Conservation (phyloP, 345 rosid species). For the Abelmoschus esculentus region DNA sequence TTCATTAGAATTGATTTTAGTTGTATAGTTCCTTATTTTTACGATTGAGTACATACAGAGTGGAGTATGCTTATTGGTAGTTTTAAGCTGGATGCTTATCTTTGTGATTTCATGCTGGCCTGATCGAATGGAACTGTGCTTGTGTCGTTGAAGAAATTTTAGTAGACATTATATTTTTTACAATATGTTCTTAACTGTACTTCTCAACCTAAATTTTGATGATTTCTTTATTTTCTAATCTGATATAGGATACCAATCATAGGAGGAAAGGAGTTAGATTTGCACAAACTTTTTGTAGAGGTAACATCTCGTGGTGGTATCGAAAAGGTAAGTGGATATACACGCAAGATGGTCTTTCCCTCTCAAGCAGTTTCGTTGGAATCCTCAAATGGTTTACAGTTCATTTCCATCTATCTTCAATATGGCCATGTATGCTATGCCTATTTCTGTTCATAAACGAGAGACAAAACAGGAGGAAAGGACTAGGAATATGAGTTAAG, state of each 20-base stretch:
- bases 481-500: background rate
- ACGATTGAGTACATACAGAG: background rate
- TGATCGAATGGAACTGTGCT: too few species aligned
- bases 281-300: conserved; percentile 86
- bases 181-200: background rate
- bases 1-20: background rate
- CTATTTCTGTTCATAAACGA: background rate
- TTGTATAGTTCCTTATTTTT: background rate
- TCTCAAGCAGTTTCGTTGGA: background rate
- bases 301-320: conserved; percentile 96
- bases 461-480: background rate
- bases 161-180: background rate
- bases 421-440: background rate
- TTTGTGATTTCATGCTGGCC: background rate
- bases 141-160: too few species aligned
- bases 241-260: conserved; percentile 76
- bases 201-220: background rate
- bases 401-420: background rate
- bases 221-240: background rate
- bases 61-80: background rate
- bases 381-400: background rate
- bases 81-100: background rate
- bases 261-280: conserved; percentile 83
- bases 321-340: conserved; percentile 51
- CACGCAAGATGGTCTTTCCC: background rate